These are phyloP conservation scores for Viola pubescens DNA, from an alignment of 441 rosid genomes.

Conservation along the genomic window DNA sequence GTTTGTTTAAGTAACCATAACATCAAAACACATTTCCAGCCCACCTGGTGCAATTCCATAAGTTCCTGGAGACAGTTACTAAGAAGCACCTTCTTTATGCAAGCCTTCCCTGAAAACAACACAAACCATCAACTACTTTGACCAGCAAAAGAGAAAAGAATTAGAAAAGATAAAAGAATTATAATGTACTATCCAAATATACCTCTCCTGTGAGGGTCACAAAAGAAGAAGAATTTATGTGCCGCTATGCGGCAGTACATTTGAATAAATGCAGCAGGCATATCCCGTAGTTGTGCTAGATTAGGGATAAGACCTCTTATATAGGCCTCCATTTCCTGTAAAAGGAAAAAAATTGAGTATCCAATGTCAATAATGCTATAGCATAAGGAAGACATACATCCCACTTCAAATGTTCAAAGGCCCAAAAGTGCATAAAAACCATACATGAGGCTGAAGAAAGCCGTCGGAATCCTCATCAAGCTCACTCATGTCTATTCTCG, in stretches of 20 bases:
- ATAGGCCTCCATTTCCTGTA: conserved; percentile 97
- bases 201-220: conserved; percentile 99
- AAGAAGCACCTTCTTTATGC: conserved; percentile 93
- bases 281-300: conserved; percentile 87
- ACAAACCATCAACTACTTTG: conserved; percentile 13
- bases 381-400: conserved; percentile 5
- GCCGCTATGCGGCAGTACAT: conserved; percentile 98
- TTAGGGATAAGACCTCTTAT: conserved; percentile 94
- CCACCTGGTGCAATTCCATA: conserved; percentile 98
- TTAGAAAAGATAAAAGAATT: background rate
- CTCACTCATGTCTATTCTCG: conserved; percentile 99
- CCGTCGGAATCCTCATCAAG: conserved; percentile 99
- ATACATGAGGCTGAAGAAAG: conserved; percentile 82
- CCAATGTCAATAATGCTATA: background rate
- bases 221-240: conserved; percentile 96
- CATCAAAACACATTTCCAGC: conserved; percentile 5
- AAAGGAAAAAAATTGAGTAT: conserved; percentile 16
- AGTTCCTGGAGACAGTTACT: conserved; percentile 98
- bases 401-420: conserved; percentile 7
- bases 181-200: background rate
- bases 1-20: background rate
- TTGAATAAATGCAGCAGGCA: conserved; percentile 77
- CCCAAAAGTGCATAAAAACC: conserved; percentile 11
- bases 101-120: conserved; percentile 67
- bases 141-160: background rate